Conservation (phyloP, 2,329 filamentous ascomycete genomes). For the Acephala macrosclerotiorum region DNA sequence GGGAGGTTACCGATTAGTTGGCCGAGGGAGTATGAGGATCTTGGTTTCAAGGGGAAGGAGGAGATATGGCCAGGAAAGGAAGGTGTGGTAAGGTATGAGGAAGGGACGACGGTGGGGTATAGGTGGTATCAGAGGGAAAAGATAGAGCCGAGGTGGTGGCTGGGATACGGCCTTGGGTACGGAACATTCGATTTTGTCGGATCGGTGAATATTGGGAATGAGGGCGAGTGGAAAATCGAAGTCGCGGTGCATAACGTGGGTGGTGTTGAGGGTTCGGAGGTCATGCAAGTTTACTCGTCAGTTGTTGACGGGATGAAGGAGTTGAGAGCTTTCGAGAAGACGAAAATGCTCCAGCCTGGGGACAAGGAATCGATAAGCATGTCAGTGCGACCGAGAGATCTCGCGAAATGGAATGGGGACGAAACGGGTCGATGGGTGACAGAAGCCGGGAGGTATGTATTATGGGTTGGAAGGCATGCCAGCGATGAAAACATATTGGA, state of each 20-base stretch:
- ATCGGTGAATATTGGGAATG: neutral
- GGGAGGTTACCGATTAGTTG: constrained; percentile 1
- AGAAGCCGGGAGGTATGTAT: neutral
- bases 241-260: neutral
- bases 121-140: neutral
- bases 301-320: neutral
- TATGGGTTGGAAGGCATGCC: constrained; percentile 5
- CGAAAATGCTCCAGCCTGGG: neutral
- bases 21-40: neutral
- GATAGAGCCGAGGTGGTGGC: neutral
- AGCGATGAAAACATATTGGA: neutral
- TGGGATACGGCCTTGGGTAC: neutral
- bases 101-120: constrained; percentile 2
- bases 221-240: neutral
- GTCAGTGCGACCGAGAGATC: neutral
- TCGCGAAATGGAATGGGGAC: neutral
- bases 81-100: neutral
- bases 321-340: constrained; percentile 7
- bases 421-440: neutral
- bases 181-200: neutral
- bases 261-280: neutral
- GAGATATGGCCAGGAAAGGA: neutral
- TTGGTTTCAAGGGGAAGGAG: neutral
- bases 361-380: neutral
- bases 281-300: neutral